phyloP scores from a whole-genome alignment of 192 early-diverging fungal genomes.

The Pilaira anomala region DNA sequence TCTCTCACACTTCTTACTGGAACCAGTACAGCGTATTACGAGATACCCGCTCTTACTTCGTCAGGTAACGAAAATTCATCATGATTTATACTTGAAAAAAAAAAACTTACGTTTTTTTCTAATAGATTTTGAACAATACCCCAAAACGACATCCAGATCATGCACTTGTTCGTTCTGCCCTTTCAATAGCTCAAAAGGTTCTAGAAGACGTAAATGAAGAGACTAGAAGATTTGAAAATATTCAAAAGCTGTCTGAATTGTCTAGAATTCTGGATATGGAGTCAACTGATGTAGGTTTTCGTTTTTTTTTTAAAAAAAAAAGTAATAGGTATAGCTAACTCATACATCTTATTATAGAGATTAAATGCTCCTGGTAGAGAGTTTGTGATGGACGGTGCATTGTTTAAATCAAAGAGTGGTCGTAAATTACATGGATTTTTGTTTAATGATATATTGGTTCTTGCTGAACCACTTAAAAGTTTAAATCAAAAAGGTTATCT shows the following conservation, averaged over 20 bases:
- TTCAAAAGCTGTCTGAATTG: conserved; percentile 57
- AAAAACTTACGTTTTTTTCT: not conserved
- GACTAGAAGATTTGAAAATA: conserved; percentile 58
- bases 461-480: conserved; percentile 48
- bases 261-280: conserved; percentile 57
- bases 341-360: conserved; percentile 37
- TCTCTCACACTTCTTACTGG: conserved; percentile 74
- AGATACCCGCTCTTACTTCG: conserved; percentile 87
- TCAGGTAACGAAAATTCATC: no score
- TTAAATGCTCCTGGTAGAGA: conserved; percentile 58
- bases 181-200: conserved; percentile 62
- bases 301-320: not conserved
- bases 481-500: conserved; percentile 38
- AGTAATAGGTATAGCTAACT: not conserved
- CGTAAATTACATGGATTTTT: conserved; percentile 69
- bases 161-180: conserved; percentile 56
- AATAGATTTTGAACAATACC: conserved; percentile 73
- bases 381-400: conserved; percentile 66
- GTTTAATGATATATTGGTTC: conserved; percentile 72
- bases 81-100: not conserved
- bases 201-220: conserved; percentile 85
- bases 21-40: conserved; percentile 93
- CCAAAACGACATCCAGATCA: conserved; percentile 77
- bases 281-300: conserved; percentile 40
- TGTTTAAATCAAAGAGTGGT: conserved; percentile 76